Base-by-base conservation (phyloP, 495 filamentous ascomycete genomes). In the Sabuloglossum arenarium region DNA sequence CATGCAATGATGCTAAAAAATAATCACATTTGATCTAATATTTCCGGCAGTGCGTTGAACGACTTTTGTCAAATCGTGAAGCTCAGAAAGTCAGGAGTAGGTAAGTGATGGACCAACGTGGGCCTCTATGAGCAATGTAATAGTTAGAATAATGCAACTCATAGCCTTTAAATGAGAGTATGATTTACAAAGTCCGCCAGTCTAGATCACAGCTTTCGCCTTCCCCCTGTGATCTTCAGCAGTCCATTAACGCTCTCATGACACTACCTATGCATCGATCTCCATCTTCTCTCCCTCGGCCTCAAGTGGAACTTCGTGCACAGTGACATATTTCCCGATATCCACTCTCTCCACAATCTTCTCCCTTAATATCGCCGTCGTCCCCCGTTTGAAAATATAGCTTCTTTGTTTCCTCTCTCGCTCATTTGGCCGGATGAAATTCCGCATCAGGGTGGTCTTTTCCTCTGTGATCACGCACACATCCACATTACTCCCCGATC, bases 401-500 rank as follows among this genome's bases (percentile, higher is more conserved):
- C 88, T 87, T 73, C 84, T 77, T 66, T 89, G 79, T 77, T 99
- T 99, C 72, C 81, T 72, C 62, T 81, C 85, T 65, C 93, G 79
- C 71, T 88, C 79, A 67, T 99, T 99, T 51, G 93, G 93, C 67
- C 73, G 87, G 68, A 93, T 79, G 71, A 84, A 90, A 68, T 91
- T 93, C 60, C 91, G 79, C 74, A 88, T 74, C 68, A 99, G 68
- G 60, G 85, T 85, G 27, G 93, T 90, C 80, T 94, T 93, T 60
- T 96, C 88, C 61, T 77, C 72, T 56, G 88, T 91, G 62, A 99
- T 96, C 59, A 99, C 79, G 59, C 88, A 89, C 47, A 99, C 82
- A 67, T 99, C 93, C 47, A 99, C 93, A 67, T 99, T 99, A 64
- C 84, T 90, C 59, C 93, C 93, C 12, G 86, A 94, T 4, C 93